These are phyloP conservation scores for Boletus subparvulus DNA, from an alignment of 768 basidiomycete species.

Conservation along the genomic window DNA sequence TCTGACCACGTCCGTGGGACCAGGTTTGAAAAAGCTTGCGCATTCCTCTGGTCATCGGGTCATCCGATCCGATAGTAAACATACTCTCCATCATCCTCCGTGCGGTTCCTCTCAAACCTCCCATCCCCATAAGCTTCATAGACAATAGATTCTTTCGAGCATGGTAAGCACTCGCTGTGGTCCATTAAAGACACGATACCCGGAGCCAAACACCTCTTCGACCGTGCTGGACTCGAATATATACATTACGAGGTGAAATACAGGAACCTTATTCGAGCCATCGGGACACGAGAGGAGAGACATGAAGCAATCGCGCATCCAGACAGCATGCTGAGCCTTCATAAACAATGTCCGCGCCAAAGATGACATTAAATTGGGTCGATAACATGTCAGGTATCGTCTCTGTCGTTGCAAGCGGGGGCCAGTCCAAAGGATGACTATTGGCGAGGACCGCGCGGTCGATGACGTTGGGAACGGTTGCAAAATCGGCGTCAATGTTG, in stretches of 20 bases:
- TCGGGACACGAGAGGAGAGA: slow-evolving; percentile 15
- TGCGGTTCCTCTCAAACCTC: slow-evolving; percentile 28
- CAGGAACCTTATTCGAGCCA: not conserved
- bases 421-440: slow-evolving; percentile 42
- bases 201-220: slow-evolving; percentile 50
- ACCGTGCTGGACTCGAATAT: slow-evolving; percentile 55
- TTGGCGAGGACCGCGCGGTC: slow-evolving; percentile 17
- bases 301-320: too few species aligned
- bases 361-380: not conserved
- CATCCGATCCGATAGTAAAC: slow-evolving; percentile 73
- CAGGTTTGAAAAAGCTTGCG: not conserved
- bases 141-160: slow-evolving; percentile 50
- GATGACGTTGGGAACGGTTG: too few species aligned
- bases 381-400: slow-evolving; percentile 27
- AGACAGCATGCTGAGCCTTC: too few species aligned
- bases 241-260: slow-evolving; percentile 75
- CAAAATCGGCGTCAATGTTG: not conserved
- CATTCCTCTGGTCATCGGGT: slow-evolving; percentile 1
- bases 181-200: not conserved
- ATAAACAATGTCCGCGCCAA: too few species aligned
- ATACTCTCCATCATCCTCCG: slow-evolving; percentile 61
- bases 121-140: slow-evolving; percentile 44
- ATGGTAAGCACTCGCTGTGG: slow-evolving; percentile 43
- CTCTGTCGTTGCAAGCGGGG: slow-evolving; percentile 19
- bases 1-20: not conserved